Conservation (phyloP, 2,329 filamentous ascomycete species). For the Aspergillus floridensis region DNA sequence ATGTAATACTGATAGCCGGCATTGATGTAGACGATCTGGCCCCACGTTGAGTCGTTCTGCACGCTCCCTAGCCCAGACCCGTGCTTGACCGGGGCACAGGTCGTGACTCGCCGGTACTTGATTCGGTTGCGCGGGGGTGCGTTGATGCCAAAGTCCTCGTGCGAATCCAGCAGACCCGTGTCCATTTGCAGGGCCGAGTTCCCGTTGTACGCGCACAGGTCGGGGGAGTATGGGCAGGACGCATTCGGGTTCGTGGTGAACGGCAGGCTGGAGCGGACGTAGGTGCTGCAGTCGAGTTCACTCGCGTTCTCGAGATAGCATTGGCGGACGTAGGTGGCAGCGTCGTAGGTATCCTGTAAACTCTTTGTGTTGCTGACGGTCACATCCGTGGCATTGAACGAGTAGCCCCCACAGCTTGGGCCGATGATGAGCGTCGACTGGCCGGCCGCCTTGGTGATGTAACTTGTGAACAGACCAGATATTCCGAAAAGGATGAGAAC, state of each 20-base stretch:
- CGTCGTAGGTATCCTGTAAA: slow-evolving; percentile 22
- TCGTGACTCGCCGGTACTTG: slow-evolving; percentile 23
- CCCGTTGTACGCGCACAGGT: background rate
- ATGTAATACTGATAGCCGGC: background rate
- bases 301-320: slow-evolving; percentile 22
- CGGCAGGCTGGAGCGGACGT: background rate
- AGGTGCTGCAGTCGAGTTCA: background rate
- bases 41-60: background rate
- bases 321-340: slow-evolving; percentile 21
- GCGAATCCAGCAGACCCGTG: slow-evolving; percentile 24
- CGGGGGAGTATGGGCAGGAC: background rate
- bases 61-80: background rate
- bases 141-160: slow-evolving; percentile 29
- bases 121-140: slow-evolving; percentile 20
- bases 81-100: slow-evolving; percentile 19
- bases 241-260: background rate
- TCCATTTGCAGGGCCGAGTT: slow-evolving; percentile 9
- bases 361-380: background rate
- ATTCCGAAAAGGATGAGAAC: background rate
- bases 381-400: background rate
- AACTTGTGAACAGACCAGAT: background rate
- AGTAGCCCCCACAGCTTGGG: background rate
- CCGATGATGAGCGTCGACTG: background rate
- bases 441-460: background rate
- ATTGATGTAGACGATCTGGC: background rate